Evolutionary conservation across 139 green algal genomes (phyloP).

Genomic region (Chlamydomonas eustigma): DNA sequence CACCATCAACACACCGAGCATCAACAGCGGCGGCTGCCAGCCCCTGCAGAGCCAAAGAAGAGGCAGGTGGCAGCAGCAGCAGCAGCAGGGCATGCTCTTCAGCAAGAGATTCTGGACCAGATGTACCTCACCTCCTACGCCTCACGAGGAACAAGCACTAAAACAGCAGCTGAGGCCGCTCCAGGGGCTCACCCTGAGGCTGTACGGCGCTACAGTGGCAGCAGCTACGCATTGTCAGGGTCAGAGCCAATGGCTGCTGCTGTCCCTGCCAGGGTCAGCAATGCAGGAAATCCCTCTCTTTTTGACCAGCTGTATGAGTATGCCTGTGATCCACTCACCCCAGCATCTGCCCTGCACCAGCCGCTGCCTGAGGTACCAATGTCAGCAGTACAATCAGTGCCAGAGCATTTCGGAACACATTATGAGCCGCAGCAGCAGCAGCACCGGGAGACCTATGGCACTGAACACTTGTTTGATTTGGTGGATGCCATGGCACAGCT

Average conservation of each 20-base stretch:
- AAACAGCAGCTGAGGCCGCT: too few relatives aligned
- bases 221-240: too few relatives aligned
- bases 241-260: too few relatives aligned
- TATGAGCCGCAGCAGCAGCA: not conserved
- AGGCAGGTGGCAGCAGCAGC: not conserved
- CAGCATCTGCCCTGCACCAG: not conserved
- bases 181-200: too few relatives aligned
- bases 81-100: not conserved
- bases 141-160: too few relatives aligned
- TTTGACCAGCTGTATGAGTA: conserved; percentile 1
- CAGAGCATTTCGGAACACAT: not conserved
- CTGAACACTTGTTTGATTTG: not conserved
- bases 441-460: not conserved
- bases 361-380: not conserved
- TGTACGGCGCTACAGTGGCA: too few relatives aligned
- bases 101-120: not conserved
- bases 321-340: not conserved
- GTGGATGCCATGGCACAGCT: not conserved
- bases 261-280: too few relatives aligned
- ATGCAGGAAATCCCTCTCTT: not conserved
- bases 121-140: not conserved
- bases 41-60: too few relatives aligned
- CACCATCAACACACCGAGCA: too few relatives aligned
- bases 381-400: too few relatives aligned
- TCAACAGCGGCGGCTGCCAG: too few relatives aligned